These are phyloP conservation scores for Hypoxylon intermedium DNA, from an alignment of 495 filamentous ascomycete species.

Conservation along the genomic window DNA sequence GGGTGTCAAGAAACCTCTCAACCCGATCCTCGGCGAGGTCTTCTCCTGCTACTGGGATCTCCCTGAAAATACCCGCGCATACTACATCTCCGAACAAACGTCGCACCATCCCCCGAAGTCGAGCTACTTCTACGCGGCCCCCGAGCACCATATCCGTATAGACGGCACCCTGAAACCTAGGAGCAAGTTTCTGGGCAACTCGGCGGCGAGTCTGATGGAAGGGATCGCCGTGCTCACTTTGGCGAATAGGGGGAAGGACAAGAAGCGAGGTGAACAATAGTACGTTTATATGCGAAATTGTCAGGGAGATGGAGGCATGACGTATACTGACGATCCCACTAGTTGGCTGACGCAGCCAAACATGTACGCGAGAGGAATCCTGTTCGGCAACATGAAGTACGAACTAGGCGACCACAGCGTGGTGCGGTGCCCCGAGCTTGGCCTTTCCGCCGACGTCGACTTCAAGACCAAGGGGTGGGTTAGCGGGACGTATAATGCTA, in stretches of 20 bases:
- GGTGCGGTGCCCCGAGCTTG: conserved; percentile 87
- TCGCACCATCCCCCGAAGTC: conserved; percentile 99
- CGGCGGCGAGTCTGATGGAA: conserved; percentile 98
- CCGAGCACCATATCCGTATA: conserved; percentile 91
- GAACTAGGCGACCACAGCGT: conserved; percentile 96
- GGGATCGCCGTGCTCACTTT: conserved; percentile 87
- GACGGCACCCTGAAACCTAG: conserved; percentile 96
- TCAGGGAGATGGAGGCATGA: neutral
- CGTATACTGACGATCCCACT: conserved; percentile 10
- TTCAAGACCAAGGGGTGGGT: conserved; percentile 99
- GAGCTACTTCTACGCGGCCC: conserved; percentile 98
- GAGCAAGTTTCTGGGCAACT: conserved; percentile 96
- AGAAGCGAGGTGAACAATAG: conserved; percentile 82
- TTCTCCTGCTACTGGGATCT: conserved; percentile 98
- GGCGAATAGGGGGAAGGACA: conserved; percentile 73
- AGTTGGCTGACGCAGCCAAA: conserved; percentile 86
- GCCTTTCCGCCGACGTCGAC: conserved; percentile 89
- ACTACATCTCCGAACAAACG: conserved; percentile 96
- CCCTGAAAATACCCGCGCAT: conserved; percentile 81
- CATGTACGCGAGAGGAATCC: conserved; percentile 97
- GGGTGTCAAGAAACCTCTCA: conserved; percentile 97
- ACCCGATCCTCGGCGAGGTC: conserved; percentile 94
- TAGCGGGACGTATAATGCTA: conserved; percentile 93
- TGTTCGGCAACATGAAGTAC: conserved; percentile 99
- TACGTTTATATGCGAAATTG: conserved; percentile 53